Conservation (phyloP, 257 asterid species). For the Gentiana straminea region DNA sequence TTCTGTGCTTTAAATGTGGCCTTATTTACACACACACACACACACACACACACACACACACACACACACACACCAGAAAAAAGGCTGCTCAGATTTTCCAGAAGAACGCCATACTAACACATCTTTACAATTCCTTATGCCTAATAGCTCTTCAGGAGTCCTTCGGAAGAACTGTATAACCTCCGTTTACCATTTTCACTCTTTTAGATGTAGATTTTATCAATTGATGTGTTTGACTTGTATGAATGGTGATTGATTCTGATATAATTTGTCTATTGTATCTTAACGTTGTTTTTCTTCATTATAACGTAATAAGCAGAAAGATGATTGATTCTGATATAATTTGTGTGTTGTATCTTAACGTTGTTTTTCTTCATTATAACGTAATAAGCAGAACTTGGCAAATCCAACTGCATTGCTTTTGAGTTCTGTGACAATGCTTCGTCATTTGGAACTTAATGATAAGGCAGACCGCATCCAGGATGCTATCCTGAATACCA, state of each 20-base stretch:
- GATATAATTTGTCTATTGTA: neutral
- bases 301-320: neutral
- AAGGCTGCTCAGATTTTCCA: too few relatives aligned
- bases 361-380: conserved; percentile 4
- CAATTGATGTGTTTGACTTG: neutral
- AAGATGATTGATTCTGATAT: neutral
- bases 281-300: neutral
- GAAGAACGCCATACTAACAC: too few relatives aligned
- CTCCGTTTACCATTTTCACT: too few relatives aligned
- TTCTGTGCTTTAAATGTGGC: too few relatives aligned
- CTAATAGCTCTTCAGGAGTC: too few relatives aligned
- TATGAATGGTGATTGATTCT: neutral
- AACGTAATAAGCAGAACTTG: conserved; percentile 44
- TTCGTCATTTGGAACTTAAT: conserved; percentile 68
- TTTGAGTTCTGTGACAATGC: conserved; percentile 71
- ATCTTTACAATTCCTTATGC: too few relatives aligned
- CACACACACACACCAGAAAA: too few relatives aligned
- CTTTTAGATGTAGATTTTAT: too few relatives aligned
- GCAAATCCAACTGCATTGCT: conserved; percentile 97
- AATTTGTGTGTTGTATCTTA: neutral
- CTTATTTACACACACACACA: too few relatives aligned
- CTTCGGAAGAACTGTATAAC: too few relatives aligned
- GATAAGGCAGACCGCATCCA: conserved; percentile 77
- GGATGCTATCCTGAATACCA: conserved; percentile 67
- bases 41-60: too few relatives aligned